Base-by-base conservation (phyloP, 129 eudicot genomes). In the Centella asiatica region DNA sequence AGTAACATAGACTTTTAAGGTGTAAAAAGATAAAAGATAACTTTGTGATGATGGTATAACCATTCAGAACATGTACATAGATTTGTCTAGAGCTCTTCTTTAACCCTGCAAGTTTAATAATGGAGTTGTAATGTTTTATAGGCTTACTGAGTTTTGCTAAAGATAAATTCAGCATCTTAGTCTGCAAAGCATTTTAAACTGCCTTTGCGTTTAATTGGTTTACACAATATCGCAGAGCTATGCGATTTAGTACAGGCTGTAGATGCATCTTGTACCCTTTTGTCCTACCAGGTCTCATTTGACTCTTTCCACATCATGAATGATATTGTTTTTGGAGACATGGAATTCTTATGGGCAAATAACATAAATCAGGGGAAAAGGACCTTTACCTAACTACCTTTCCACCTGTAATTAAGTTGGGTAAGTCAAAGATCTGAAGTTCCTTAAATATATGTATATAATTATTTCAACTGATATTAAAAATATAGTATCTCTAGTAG, bases 331-430 rank as follows among this genome's bases (percentile, higher is more conserved):
- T 57, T 31, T 18, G n/a, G 28, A 31, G 8, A 55, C 61, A 28
- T 15, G 19, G 8, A 55, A 29, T 2, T 31, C 61, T 29, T 55
- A 2, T 6, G 25, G n/a, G 62, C 33, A 10, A 28, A 18, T 42
- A 42, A 15, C 18, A 2, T 57, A 19, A 26, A 29, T 19, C 19
- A 14, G 0, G 62, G 20, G 9, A 57, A 57, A 55, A 33, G 11
- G n/a, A 23, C 28, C 14, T 42, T 57, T 57, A 2, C 28, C 62
- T 23, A 33, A 57, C 45, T 13, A 44, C 9, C 44, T 57, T 33
- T 57, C 24, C 62, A 57, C 63, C 14, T 57, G 46, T 57, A 34
- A 33, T 20, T 57, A 57, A 57, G 27, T 13, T 57, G 27, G 19
- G 17, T 33, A 19, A 20, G 28, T 10, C 46, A 57, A 34, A 20